phyloP scores from a whole-genome alignment of 2,329 filamentous ascomycete species.

The Ceratocystis eucalypticola region DNA sequence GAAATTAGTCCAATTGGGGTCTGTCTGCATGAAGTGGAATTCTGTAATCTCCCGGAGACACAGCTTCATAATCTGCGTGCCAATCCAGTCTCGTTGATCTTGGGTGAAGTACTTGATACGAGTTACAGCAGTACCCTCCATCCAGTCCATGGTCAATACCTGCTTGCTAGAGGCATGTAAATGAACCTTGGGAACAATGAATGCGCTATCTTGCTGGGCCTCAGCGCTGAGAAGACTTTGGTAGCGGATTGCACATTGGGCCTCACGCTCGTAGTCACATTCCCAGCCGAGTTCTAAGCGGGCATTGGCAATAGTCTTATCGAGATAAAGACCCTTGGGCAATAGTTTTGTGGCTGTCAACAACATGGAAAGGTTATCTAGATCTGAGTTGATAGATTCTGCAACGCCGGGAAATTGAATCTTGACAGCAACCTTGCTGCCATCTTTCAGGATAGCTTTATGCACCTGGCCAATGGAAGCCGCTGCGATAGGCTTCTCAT shows the following conservation, averaged over 20 bases:
- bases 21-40: slow-evolving; percentile 97
- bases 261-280: slow-evolving; percentile 87
- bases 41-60: slow-evolving; percentile 87
- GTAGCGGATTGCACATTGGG: slow-evolving; percentile 65
- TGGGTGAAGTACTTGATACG: slow-evolving; percentile 64
- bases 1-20: slow-evolving; percentile 99
- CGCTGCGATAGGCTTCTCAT: slow-evolving; percentile 83
- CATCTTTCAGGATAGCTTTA: slow-evolving; percentile 63
- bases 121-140: slow-evolving; percentile 76
- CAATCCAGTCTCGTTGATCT: slow-evolving; percentile 85
- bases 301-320: slow-evolving; percentile 95
- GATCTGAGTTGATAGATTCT: slow-evolving; percentile 88
- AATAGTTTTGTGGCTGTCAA: slow-evolving; percentile 81
- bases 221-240: slow-evolving; percentile 46
- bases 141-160: slow-evolving; percentile 85
- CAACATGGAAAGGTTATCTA: slow-evolving; percentile 83
- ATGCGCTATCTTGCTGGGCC: slow-evolving; percentile 49
- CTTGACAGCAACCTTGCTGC: slow-evolving; percentile 75
- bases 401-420: slow-evolving; percentile 95
- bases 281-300: slow-evolving; percentile 89
- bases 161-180: slow-evolving; percentile 68
- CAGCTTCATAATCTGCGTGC: slow-evolving; percentile 79
- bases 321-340: slow-evolving; percentile 81
- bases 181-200: slow-evolving; percentile 67
- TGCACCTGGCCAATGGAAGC: slow-evolving; percentile 97